Evolutionary conservation across 257 asterid genomes (phyloP).

Genomic region (Phtheirospermum japonicum): DNA sequence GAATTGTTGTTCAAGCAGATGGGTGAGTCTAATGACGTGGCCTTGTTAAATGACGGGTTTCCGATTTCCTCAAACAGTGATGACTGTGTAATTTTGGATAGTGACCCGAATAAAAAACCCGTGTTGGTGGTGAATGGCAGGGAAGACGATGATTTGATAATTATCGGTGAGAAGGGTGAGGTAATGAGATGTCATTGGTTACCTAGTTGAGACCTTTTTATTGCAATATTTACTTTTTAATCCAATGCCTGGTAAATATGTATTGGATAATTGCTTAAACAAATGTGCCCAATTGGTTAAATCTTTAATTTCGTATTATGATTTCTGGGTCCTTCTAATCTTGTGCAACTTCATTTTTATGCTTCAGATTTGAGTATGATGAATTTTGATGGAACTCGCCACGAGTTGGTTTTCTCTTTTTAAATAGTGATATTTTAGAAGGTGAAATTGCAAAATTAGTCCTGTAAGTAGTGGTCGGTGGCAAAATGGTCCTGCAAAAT

Average conservation of each 20-base stretch:
- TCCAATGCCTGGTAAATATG: neutral
- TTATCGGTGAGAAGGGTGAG: constrained; percentile 85
- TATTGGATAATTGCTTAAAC: neutral
- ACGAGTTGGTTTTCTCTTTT: constrained; percentile 2
- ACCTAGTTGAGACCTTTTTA: neutral
- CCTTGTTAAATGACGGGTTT: constrained; percentile 30
- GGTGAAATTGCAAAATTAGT: no score
- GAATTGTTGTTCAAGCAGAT: neutral
- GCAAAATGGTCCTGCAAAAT: no score
- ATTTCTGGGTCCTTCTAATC: neutral
- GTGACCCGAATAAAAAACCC: constrained; percentile 54
- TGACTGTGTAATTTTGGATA: constrained; percentile 76
- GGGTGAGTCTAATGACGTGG: constrained; percentile 2
- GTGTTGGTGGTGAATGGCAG: constrained; percentile 24
- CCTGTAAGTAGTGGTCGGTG: no score
- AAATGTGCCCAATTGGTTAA: neutral
- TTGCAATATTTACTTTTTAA: neutral
- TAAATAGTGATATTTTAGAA: neutral
- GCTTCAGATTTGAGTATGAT: constrained; percentile 17
- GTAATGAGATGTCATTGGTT: constrained; percentile 34
- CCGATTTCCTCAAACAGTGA: constrained; percentile 34
- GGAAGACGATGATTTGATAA: constrained; percentile 42
- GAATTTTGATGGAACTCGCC: neutral
- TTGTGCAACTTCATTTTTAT: neutral
- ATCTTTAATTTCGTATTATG: neutral